Evolutionary conservation across 1,284 basidiomycete genomes (phyloP), one percentile per base, ranked within the genome.

Genomic region (Phellinidium pouzarii): DNA sequence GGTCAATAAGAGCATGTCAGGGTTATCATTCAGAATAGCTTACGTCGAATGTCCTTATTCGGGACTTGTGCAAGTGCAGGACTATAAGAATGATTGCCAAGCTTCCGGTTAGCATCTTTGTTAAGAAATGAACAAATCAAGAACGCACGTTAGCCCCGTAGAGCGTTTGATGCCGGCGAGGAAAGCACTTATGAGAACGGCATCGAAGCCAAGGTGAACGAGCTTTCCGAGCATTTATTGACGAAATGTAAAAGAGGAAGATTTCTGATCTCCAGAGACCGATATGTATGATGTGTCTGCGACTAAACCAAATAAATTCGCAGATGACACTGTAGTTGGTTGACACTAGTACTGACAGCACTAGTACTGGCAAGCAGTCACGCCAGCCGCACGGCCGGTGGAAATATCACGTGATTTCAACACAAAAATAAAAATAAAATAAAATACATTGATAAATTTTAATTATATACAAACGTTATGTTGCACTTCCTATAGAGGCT

Each of bases 41-140:
- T 65, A 91, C 88, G 82, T 38, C 88, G 80, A 29, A 90, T 64
- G 60, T 91, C 88, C 65, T 91, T 91, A 73, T 91, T 90, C 7
- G 84, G 82, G 1, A 91, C 81, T 61, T 79, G 78, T 1, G 77
- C 68, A 12, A 91, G 65, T 20, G 80, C 82, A 48, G 83, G 87
- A 20, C 86, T 89, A 58, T 19, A 46, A 3, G n/a, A n/a, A n/a
- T n/a, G n/a, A n/a, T n/a, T n/a, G n/a, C n/a, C n/a, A n/a, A n/a
- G n/a, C n/a, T n/a, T n/a, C n/a, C n/a, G n/a, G n/a, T n/a, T n/a
- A n/a, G n/a, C n/a, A n/a, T n/a, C n/a, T n/a, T n/a, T 34, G 31
- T 8, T 14, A 11, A 3, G 3, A 11, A 14, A 14, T 34, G 11
- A 14, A 34, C 9, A 48, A 14, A 43, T 23, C 11, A 20, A 7